Conservation (phyloP, 495 filamentous ascomycete species). For the Hypoxylon fragiforme region DNA sequence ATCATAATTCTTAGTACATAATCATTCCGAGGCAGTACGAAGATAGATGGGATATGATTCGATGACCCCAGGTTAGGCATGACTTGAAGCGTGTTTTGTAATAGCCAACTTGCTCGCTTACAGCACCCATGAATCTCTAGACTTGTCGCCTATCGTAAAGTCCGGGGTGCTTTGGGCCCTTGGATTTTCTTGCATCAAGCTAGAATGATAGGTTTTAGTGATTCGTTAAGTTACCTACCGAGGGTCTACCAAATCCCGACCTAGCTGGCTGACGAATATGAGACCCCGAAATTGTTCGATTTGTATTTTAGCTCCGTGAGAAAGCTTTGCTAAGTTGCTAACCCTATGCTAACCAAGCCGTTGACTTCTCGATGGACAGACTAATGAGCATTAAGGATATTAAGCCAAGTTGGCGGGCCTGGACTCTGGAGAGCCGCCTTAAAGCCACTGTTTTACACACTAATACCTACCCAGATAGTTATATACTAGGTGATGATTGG, state of each 20-base stretch:
- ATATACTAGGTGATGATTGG: too few relatives aligned
- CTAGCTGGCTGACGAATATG: conserved; percentile 1
- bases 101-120: conserved; percentile 43
- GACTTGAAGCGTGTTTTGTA: conserved; percentile 53
- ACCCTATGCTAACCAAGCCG: conserved; percentile 19
- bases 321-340: too few relatives aligned
- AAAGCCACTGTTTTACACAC: too few relatives aligned
- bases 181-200: conserved; percentile 22
- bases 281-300: neutral
- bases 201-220: conserved; percentile 37
- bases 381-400: too few relatives aligned
- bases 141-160: conserved; percentile 22
- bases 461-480: too few relatives aligned
- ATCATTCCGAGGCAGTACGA: too few relatives aligned
- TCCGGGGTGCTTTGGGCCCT: conserved; percentile 19
- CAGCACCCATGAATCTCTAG: conserved; percentile 44
- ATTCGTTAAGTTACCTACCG: conserved; percentile 35
- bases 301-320: conserved; percentile 1
- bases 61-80: conserved; percentile 34
- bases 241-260: conserved; percentile 4
- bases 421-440: too few relatives aligned
- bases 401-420: too few relatives aligned
- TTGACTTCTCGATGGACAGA: conserved; percentile 1
- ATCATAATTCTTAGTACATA: too few relatives aligned
- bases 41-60: conserved; percentile 7